Base-by-base conservation (phyloP, 176 grass and related monocot species). In the Avena atlantica region DNA sequence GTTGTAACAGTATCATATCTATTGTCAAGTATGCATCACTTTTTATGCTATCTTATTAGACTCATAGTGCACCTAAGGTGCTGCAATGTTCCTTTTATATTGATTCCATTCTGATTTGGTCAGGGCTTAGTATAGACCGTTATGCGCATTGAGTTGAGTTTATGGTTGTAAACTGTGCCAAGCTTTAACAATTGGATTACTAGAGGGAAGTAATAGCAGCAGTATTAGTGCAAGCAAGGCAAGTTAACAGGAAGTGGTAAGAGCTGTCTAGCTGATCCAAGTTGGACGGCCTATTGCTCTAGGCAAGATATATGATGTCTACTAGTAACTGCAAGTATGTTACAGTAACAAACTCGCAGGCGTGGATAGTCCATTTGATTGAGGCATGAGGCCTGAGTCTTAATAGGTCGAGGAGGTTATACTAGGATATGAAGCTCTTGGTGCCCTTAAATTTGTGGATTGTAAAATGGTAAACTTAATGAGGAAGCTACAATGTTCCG, bases 41-140 rank as follows among this genome's bases (percentile, higher is more conserved):
- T 74, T 34, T 50, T 68, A 49, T n/a, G 34, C 13, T 64, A 23
- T 65, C n/a, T 23, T 48, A 48, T 23, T 48, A 48, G 70, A 45
- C 42, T 23, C 70, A 16, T 24, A 62, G 34, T 48, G 12, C 74
- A 34, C 10, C 16, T 72, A 83, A 78, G 58, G 61, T 63, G 53
- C 20, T 25, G 12, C 70, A 65, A 4, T 71, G 25, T 70, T 68
- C 64, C 3, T 60, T 73, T 78, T 73, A 48, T 36, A 65, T 74
- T 27, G 61, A 27, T n/a, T 83, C 13, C 4, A 15, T 51, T 76
- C 40, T 60, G 53, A 12, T 89, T 63, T 55, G 36, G 11, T 92
- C 67, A 11, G 10, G 20, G 9, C 61, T 62, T 48, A 16, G 40
- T 57, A 47, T 12, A 10, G 23, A 64, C 55, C 52, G 29, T 62